Percentiles rank a stretch among this genome's conserved stretches.
phyloP scores from a whole-genome alignment of 23 red algal species.

The Pyropia haitanensis region DNA sequence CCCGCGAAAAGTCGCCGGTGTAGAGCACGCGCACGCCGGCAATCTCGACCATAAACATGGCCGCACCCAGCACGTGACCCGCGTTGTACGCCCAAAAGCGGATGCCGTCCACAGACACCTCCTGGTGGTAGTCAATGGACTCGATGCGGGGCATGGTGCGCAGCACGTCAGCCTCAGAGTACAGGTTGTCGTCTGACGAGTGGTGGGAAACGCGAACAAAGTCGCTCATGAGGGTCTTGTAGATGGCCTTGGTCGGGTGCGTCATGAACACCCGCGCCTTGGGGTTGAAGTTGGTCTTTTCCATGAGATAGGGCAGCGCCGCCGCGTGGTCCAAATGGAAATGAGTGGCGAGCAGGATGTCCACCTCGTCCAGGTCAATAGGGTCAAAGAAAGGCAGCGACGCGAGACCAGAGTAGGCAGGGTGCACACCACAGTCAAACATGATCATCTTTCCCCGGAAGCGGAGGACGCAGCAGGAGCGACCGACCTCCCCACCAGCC shows the following conservation, averaged over 20 bases:
- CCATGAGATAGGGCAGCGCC: constrained; percentile 88
- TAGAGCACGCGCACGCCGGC: constrained; percentile 92
- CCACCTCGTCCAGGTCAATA: constrained; percentile 83
- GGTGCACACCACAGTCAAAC: constrained; percentile 99
- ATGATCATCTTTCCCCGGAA: constrained; percentile 94
- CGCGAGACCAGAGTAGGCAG: constrained; percentile 94
- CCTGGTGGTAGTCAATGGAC: constrained; percentile 91
- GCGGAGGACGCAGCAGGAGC: constrained; percentile 89
- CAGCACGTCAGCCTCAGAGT: constrained; percentile 84
- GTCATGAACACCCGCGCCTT: constrained; percentile 96
- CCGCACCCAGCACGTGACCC: constrained; percentile 93
- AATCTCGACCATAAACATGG: constrained; percentile 99
- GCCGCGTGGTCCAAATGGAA: constrained; percentile 98
- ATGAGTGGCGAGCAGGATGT: constrained; percentile 93
- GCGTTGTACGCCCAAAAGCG: constrained; percentile 94
- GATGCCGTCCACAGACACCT: constrained; percentile 83
- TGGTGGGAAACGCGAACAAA: constrained; percentile 87
- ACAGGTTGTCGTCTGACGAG: constrained; percentile 68
- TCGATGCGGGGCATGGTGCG: constrained; percentile 91
- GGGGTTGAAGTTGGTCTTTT: constrained; percentile 87
- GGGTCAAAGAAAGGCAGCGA: constrained; percentile 96
- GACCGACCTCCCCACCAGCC: constrained; percentile 91
- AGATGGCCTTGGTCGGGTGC: constrained; percentile 95
- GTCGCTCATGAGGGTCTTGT: constrained; percentile 88
- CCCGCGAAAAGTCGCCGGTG: constrained; percentile 96